phyloP scores from a whole-genome alignment of 108 stramenopile genomes.

The Conticribra weissflogii region DNA sequence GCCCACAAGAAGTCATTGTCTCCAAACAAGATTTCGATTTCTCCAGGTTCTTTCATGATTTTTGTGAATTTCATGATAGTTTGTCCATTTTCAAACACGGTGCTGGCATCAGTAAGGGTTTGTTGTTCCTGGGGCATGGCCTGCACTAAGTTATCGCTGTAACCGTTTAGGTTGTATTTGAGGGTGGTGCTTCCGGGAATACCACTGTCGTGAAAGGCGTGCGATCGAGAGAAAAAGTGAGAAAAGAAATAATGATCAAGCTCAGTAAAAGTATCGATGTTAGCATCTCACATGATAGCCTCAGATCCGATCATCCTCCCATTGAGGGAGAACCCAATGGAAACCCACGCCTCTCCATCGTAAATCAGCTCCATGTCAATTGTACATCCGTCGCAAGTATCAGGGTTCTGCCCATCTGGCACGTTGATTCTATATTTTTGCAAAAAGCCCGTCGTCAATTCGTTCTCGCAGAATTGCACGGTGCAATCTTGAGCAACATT shows the following conservation, averaged over 20 bases:
- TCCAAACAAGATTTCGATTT: slow-evolving; percentile 52
- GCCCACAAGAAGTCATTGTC: slow-evolving; percentile 64
- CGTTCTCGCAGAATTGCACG: slow-evolving; percentile 46
- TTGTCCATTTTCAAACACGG: slow-evolving; percentile 31
- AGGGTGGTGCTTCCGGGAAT: slow-evolving; percentile 2
- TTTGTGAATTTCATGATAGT: slow-evolving; percentile 74
- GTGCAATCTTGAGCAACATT: slow-evolving; percentile 17
- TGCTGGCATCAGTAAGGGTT: slow-evolving; percentile 56
- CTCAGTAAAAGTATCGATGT: neutral
- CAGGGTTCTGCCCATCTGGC: slow-evolving; percentile 4
- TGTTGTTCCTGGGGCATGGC: slow-evolving; percentile 44
- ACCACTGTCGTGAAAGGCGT: slow-evolving; percentile 8
- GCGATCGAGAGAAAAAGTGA: neutral
- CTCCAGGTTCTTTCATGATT: slow-evolving; percentile 58
- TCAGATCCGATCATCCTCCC: slow-evolving; percentile 53
- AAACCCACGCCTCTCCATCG: slow-evolving; percentile 48
- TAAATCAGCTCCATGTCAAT: slow-evolving; percentile 14
- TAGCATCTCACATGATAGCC: slow-evolving; percentile 49
- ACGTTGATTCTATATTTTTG: slow-evolving; percentile 5
- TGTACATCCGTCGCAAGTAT: slow-evolving; percentile 17
- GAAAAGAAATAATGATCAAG: neutral
- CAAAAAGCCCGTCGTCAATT: slow-evolving; percentile 20
- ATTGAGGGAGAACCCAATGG: slow-evolving; percentile 40
- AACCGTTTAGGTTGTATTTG: slow-evolving; percentile 54
- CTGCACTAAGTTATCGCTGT: slow-evolving; percentile 22